Evolutionary conservation across 169 alveolate genomes (phyloP).

Genomic region (Ichthyophthirius multifiliis): DNA sequence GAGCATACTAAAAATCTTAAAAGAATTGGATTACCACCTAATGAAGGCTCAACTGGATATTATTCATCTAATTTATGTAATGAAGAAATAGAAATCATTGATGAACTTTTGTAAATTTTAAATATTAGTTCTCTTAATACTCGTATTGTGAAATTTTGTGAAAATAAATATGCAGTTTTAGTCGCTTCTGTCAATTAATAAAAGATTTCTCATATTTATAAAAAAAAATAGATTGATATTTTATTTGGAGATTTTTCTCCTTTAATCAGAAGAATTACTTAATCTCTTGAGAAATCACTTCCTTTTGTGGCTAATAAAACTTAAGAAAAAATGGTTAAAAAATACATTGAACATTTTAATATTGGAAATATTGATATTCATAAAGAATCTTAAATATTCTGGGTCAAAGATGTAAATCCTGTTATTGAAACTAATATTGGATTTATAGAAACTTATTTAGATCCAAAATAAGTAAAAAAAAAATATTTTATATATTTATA

Average conservation of each 20-base stretch:
- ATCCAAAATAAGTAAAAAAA: constrained; percentile 58
- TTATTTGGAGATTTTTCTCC: constrained; percentile 57
- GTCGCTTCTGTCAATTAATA: constrained; percentile 25
- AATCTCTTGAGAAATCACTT: constrained; percentile 42
- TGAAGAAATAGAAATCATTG: constrained; percentile 52
- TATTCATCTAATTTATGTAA: constrained; percentile 55
- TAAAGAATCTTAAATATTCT: constrained; percentile 73
- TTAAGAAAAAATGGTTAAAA: constrained; percentile 54
- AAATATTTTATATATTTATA: not conserved
- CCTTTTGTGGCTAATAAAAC: constrained; percentile 64
- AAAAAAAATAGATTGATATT: constrained; percentile 36
- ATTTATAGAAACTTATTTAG: constrained; percentile 73
- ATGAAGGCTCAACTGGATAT: constrained; percentile 52
- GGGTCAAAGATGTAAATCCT: constrained; percentile 81
- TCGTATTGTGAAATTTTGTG: constrained; percentile 44
- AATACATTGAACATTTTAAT: constrained; percentile 60
- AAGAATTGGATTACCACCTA: constrained; percentile 48
- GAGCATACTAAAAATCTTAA: constrained; percentile 6
- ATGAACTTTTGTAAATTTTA: constrained; percentile 42
- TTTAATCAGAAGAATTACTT: constrained; percentile 44
- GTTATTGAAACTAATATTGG: constrained; percentile 79
- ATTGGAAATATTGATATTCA: constrained; percentile 72
- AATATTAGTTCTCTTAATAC: constrained; percentile 46
- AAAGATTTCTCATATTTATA: constrained; percentile 29
- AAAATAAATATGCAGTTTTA: constrained; percentile 1